Evolutionary conservation across 1,284 basidiomycete species (phyloP), one percentile per base, ranked within the genome.

Genomic region (Cryptococcus maquisensis): DNA sequence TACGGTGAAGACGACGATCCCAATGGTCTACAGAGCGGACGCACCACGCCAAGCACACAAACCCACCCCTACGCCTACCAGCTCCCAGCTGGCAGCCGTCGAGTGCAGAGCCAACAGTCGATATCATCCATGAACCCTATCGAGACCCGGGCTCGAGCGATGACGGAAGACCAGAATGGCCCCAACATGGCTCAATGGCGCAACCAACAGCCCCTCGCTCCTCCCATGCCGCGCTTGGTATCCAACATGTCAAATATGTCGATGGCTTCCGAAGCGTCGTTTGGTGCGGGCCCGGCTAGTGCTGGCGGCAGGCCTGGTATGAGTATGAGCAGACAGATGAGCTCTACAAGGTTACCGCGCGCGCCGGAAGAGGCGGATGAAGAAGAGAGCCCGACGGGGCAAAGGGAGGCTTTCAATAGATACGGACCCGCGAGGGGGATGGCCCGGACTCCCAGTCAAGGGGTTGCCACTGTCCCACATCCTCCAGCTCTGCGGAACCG

Each of bases 161-260:
- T 84, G 60, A 87, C 87, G 12, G 87, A 90, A 67, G 86, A 87
- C 67, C 79, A 80, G 51, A 83, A 82, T 60, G 84, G 86, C 2
- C 78, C 82, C 16, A 78, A 81, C 18, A 84, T 87, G 77, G 77
- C 80, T 1, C 84, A 84, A 59, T 87, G 86, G 86, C 77, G 83
- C 62, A 68, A 67, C 36, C 74, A 78, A 64, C 77, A 77, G 41
- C 77, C 79, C 81, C 82, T 84, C 20, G 41, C 82, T 20, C 67
- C 48, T 72, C 65, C 66, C 7, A 49, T 70, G 36, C 71, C 71
- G n/a, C 65, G 69, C 15, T 52, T 73, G 42, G 55, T 61, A 2
- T 73, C 71, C 1, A 60, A 56, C 12, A 61, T 62, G 49, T 68
- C 71, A 3, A 59, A 63, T 12, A 52, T 69, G 56, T 71, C 67